Percentiles rank a stretch among this genome's conserved stretches.
These are phyloP conservation scores for Fomitopsis schrenkii DNA, from an alignment of 1,284 basidiomycete genomes.

Conservation along the genomic window DNA sequence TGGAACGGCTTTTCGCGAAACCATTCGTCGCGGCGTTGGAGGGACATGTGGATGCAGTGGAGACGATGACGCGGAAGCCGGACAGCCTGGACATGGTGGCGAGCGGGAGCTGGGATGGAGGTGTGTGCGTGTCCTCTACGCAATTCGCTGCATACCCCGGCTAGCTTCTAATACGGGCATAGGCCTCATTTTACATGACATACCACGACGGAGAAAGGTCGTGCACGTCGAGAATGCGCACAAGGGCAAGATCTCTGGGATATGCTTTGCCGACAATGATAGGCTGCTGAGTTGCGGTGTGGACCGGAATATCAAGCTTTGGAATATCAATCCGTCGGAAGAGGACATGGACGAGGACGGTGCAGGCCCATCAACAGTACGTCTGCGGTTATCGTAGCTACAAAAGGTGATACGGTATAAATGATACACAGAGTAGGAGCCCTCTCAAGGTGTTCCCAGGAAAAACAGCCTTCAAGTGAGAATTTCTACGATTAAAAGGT, in stretches of 20 bases:
- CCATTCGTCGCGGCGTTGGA: slow-evolving; percentile 91
- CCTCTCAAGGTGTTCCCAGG: slow-evolving; percentile 77
- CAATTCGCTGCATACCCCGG: neutral
- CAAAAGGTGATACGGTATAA: neutral
- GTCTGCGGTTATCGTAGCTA: neutral
- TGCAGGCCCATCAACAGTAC: slow-evolving; percentile 32
- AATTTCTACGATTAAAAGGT: neutral
- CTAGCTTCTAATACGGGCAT: neutral
- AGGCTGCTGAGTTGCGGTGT: slow-evolving; percentile 88
- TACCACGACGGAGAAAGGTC: slow-evolving; percentile 66
- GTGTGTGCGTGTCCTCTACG: slow-evolving; percentile 40
- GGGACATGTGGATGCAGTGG: slow-evolving; percentile 95
- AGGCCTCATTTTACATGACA: slow-evolving; percentile 89
- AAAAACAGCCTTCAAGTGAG: slow-evolving; percentile 86
- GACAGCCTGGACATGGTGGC: slow-evolving; percentile 80
- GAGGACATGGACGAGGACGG: slow-evolving; percentile 25
- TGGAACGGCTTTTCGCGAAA: slow-evolving; percentile 96
- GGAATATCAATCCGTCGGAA: slow-evolving; percentile 48
- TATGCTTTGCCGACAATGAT: slow-evolving; percentile 68
- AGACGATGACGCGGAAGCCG: slow-evolving; percentile 79
- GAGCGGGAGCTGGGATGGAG: slow-evolving; percentile 94
- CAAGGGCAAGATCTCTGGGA: slow-evolving; percentile 87
- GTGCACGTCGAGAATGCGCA: slow-evolving; percentile 80
- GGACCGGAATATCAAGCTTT: slow-evolving; percentile 90
- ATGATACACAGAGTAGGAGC: slow-evolving; percentile 33